Base-by-base conservation (phyloP, 176 grass and related monocot genomes). In the Oryza australiensis region DNA sequence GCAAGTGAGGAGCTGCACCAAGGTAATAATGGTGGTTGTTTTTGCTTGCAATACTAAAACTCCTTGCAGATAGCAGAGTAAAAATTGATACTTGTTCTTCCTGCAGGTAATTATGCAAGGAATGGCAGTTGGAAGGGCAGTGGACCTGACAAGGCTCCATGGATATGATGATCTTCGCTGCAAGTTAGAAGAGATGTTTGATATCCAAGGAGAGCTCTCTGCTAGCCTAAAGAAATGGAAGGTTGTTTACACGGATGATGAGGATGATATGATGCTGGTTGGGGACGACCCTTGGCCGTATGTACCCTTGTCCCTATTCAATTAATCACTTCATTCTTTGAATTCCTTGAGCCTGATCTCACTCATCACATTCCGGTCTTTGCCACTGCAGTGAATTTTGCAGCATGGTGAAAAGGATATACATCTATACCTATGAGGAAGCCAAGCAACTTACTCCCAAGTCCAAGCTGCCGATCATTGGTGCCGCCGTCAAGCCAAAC, bases 51-150 rank as follows among this genome's bases (percentile, higher is more conserved):
- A 63, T 72, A 74, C 34, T 6, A 23, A 68, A 76, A 68, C 27
- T 10, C 40, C 14, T 26, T 12, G 30, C 38, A 28, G 57, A 26
- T 51, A 18, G 29, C 38, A 29, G 11, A 16, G 48, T 70, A 48
- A n/a, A n/a, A n/a, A 42, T 48, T 40, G 26, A 30, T 27, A 71
- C 30, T 46, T 75, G 28, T 23, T 76, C 60, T 65, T 57, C 5
- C 33, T 84, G 66, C 73, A 96, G 93, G 93, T 96, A 72, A 91
- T 90, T 72, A 96, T 93, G 93, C 88, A 96, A 87, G 93, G 93
- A 82, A 89, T 88, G 77, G 93, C 86, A 7, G 90, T 96, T 33
- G 93, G 90, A 43, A 84, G 93, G 85, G 93, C 93, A 51, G 90
- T 93, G 24, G 93, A 90, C 76, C 70, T 96, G 60, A 83, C 87